A percentile compares a stretch with the other conserved stretches of the same genome.
Conservation (phyloP, 1,284 basidiomycete genomes). For the Rhodotorula sp. region DNA sequence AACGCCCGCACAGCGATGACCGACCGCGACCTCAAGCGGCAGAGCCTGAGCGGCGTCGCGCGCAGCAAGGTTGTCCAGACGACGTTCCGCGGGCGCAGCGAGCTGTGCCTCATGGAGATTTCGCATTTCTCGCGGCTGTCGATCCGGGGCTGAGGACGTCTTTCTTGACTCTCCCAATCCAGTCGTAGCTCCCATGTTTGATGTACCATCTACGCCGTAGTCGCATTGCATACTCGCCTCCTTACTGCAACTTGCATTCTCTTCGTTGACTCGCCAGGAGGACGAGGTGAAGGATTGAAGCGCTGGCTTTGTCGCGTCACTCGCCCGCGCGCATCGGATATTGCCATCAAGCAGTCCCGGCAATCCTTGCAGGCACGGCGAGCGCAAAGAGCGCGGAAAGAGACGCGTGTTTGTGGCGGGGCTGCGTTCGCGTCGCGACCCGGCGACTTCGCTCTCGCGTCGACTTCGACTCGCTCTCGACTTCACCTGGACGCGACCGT, state of each 20-base stretch:
- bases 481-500: too few relatives aligned
- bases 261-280: neutral
- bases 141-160: constrained; percentile 12
- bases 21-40: constrained; percentile 11
- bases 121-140: constrained; percentile 12
- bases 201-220: neutral
- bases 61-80: constrained; percentile 23
- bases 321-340: neutral
- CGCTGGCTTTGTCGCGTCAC: neutral
- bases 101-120: constrained; percentile 26
- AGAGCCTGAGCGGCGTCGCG: constrained; percentile 10
- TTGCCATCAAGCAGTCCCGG: too few relatives aligned
- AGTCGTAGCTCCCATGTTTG: too few relatives aligned
- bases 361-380: too few relatives aligned
- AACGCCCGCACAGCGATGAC: constrained; percentile 5
- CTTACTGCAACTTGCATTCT: neutral
- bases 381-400: too few relatives aligned
- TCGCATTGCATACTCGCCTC: neutral
- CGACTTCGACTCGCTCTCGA: too few relatives aligned
- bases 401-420: neutral
- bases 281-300: too few relatives aligned
- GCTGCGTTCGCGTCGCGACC: too few relatives aligned
- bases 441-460: too few relatives aligned
- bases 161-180: neutral
- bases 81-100: constrained; percentile 11